Base-by-base conservation (phyloP, 768 basidiomycete genomes). In the Boletus sensibilis region DNA sequence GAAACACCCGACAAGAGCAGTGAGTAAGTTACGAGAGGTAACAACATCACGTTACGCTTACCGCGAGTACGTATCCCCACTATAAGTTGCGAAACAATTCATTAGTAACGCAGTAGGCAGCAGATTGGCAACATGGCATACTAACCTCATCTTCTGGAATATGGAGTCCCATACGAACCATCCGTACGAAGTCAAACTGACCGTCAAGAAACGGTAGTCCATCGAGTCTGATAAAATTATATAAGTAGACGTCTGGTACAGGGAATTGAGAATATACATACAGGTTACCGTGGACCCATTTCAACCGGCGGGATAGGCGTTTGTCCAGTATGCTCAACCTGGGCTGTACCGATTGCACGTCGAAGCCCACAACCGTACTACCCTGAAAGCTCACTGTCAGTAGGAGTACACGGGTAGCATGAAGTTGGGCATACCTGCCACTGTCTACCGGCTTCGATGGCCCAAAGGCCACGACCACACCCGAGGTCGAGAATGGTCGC, bases 251-350 rank as follows among this genome's bases (percentile, higher is more conserved):
- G 48, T 42, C 52, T 6, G 16, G 44, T 53, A 45, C 33, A 11
- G 16, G 41, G 27, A 21, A 46, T 21, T 8, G 47, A 57, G 46
- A 35, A 23, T 18, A 72, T 44, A 88, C 88, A 89, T 44, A 90
- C 88, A 90, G 66, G 64, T 88, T 85, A 38, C 83, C 86, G 53
- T 84, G 82, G 0, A 85, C 76, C 88, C 88, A 90, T 66, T 75
- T 74, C 14, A 89, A 66, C 50, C 87, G 79, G 11, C 69, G 67
- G 2, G 80, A 70, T 7, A 87, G 61, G 46, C 76, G 72, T 20
- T 71, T 71, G 34, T 77, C 66, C 5, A 75, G 64, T 5, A 78
- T 63, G 11, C 61, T 52, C 21, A 74, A 66, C 29, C 71, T 74
- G 11, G 87, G 87, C 60, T 90, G 88, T 27, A 81, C 74, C 4